phyloP scores from a whole-genome alignment of 306 rosid genomes.

The Ormosia semicastrata region DNA sequence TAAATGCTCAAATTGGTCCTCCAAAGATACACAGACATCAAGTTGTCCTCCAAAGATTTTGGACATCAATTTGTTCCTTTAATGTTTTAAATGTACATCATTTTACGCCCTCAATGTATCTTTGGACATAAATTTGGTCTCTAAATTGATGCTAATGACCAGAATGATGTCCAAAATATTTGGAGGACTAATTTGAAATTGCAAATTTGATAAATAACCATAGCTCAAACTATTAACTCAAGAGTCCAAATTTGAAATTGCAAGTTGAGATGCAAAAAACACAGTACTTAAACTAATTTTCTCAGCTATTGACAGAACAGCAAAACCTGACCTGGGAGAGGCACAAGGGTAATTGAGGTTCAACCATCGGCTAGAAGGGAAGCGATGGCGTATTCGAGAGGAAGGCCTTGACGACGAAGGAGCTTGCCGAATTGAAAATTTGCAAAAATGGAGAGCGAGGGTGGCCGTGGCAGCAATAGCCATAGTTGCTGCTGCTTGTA shows the following conservation, averaged over 20 bases:
- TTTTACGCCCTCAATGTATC: not conserved
- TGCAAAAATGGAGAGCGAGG: conserved; percentile 31
- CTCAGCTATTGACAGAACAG: not conserved
- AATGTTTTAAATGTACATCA: not conserved
- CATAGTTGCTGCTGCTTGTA: conserved; percentile 48
- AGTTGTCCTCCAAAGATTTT: not conserved
- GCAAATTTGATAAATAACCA: not conserved
- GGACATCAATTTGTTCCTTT: not conserved
- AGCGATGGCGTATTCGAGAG: conserved; percentile 58
- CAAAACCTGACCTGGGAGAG: conserved; percentile 41
- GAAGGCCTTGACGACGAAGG: conserved; percentile 36
- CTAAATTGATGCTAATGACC: not conserved
- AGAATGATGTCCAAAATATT: not conserved
- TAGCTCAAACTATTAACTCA: not conserved
- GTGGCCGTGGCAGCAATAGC: conserved; percentile 59
- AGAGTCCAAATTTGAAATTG: not conserved
- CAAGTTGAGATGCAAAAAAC: not conserved
- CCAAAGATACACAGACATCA: not conserved
- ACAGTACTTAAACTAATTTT: not conserved
- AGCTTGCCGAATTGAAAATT: conserved; percentile 43
- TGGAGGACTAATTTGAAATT: not conserved
- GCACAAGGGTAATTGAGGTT: conserved; percentile 27
- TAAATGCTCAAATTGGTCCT: not conserved
- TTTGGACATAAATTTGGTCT: not conserved
- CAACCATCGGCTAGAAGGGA: conserved; percentile 62